These are phyloP conservation scores for Biscutella auriculata DNA, from an alignment of 441 rosid genomes.

Conservation along the genomic window DNA sequence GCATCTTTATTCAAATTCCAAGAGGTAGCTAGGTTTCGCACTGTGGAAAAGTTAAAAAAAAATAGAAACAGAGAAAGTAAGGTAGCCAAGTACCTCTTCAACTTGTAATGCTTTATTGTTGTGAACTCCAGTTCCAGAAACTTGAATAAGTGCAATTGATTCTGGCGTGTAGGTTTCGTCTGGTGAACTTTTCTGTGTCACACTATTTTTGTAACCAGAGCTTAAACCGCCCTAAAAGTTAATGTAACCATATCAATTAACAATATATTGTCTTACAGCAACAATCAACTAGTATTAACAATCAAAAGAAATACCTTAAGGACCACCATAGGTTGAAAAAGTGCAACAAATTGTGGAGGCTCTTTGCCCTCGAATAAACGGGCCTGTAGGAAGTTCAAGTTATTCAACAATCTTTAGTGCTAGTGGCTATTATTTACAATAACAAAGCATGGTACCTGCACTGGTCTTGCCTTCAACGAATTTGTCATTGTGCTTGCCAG, in stretches of 20 bases:
- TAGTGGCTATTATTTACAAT: conserved; percentile 6
- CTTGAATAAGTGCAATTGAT: conserved; percentile 64
- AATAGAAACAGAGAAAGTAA: background rate
- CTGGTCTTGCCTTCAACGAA: conserved; percentile 89
- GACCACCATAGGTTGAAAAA: conserved; percentile 85
- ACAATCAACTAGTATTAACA: background rate
- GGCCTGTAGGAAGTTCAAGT: conserved; percentile 43
- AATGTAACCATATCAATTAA: conserved; percentile 10
- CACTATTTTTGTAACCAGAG: conserved; percentile 70
- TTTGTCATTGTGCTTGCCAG: conserved; percentile 69
- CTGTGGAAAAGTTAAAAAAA: background rate
- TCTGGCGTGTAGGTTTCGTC: conserved; percentile 76
- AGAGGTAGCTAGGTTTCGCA: background rate
- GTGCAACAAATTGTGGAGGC: conserved; percentile 88
- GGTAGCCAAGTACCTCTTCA: conserved; percentile 52
- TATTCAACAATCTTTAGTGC: background rate
- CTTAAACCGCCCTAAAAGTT: conserved; percentile 78
- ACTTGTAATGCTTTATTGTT: conserved; percentile 76
- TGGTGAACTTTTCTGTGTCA: conserved; percentile 51
- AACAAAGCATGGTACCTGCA: conserved; percentile 50
- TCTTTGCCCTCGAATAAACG: conserved; percentile 86
- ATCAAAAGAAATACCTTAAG: conserved; percentile 57
- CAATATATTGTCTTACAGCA: background rate
- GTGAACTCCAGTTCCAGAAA: conserved; percentile 79
- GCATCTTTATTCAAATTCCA: background rate